Conservation (phyloP, 2,329 filamentous ascomycete species). For the Pseudogymnoascus destructans region DNA sequence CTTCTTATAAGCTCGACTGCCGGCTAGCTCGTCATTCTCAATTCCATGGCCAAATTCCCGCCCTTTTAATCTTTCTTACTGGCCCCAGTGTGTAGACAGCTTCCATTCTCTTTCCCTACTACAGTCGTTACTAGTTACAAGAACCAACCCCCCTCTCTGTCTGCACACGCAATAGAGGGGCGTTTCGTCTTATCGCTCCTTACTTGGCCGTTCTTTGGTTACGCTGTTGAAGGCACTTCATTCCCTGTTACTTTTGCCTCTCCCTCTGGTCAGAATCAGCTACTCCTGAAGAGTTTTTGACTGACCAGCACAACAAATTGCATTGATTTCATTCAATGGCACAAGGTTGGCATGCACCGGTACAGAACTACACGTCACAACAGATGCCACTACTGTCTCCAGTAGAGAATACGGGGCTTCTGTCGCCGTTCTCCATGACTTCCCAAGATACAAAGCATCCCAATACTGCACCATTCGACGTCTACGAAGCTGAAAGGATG, state of each 20-base stretch:
- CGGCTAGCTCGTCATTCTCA: conserved; percentile 1
- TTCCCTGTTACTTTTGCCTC: not conserved
- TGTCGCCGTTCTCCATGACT: not conserved
- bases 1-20: not conserved
- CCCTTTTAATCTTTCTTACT: not conserved
- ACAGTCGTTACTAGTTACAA: conserved; percentile 6
- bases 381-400: conserved; percentile 12
- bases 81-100: not conserved
- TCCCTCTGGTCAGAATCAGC: not conserved
- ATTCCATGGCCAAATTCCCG: not conserved
- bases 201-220: not conserved
- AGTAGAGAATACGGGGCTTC: not conserved
- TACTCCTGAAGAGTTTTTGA: not conserved
- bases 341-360: conserved; percentile 18
- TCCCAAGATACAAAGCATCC: not conserved
- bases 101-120: not conserved
- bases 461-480: not conserved
- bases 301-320: not conserved
- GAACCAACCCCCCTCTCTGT: not conserved
- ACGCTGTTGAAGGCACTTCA: not conserved
- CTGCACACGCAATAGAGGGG: not conserved
- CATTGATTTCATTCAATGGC: conserved; percentile 18
- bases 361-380: conserved; percentile 17
- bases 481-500: not conserved
- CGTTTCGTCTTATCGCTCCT: not conserved